Conservation (phyloP, 257 asterid species). For the Solanum pennellii region DNA sequence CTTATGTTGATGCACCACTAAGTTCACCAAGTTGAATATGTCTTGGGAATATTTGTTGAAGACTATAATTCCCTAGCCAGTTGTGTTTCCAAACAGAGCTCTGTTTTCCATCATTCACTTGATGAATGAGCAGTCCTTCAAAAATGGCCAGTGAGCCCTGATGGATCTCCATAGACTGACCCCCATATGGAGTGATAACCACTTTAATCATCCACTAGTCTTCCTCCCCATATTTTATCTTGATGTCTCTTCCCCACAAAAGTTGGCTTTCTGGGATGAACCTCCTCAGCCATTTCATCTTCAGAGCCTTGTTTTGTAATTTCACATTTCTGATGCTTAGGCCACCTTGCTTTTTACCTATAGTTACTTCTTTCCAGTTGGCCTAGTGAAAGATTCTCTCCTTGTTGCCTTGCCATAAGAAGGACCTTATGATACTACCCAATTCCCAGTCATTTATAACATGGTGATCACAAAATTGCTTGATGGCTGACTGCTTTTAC, state of each 20-base stretch:
- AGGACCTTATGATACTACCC: neutral
- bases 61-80: neutral
- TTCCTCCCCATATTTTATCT: neutral
- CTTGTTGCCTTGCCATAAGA: neutral
- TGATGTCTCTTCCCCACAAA: neutral
- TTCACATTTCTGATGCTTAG: neutral
- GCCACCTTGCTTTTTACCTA: neutral
- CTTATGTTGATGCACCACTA: neutral
- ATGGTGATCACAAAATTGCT: neutral
- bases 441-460: neutral
- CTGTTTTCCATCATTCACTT: neutral
- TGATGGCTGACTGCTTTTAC: neutral
- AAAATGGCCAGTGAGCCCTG: neutral
- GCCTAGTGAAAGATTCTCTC: neutral
- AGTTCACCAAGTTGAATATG: neutral
- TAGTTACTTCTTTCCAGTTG: neutral
- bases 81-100: neutral
- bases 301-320: neutral
- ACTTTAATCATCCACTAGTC: neutral
- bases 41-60: neutral
- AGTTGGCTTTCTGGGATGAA: neutral
- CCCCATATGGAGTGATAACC: neutral
- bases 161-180: neutral
- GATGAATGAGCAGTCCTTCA: neutral
- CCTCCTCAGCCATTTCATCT: neutral